Evolutionary conservation across 768 basidiomycete species (phyloP), one percentile per base, ranked within the genome.

Genomic region (Sistotremastrum niveocremeum): DNA sequence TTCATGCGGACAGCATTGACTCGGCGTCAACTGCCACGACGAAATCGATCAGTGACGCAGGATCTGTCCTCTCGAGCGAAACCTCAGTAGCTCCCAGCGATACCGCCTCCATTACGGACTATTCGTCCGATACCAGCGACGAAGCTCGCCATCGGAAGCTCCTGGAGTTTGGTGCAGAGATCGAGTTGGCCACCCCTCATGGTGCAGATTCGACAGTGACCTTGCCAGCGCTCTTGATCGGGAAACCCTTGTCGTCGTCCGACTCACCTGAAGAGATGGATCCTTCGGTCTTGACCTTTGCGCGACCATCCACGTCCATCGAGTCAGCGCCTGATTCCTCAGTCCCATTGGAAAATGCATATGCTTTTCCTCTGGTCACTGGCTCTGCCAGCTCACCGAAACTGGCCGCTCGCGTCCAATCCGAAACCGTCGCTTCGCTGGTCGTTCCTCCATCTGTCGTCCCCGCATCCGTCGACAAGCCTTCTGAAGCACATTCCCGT

Each of bases 231-330:
- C 62, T 11, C 49, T 62, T 40, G 48, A 55, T 12, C 49, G 49
- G 40, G 51, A 40, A 37, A 51, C 55, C 46, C 61, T 58, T 37
- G 56, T 55, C 45, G 48, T 34, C 42, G 60, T 60, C 62, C n/a
- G 67, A 70, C 33, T 73, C 71, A 47, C 69, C 72, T 10, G 70
- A 55, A 10, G 65, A 83, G 56, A 74, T 80, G 71, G 83, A 87
- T 56, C 77, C 77, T 5, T 83, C 81, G 10, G 88, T 91, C 35
- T 64, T 82, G 53, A 68, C 67, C 11, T 80, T 90, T 61, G 82
- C 78, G 28, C 74, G 88, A 41, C 84, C 89, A 10, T 79, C 73
- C 7, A 71, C 74, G 44, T 84, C 81, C 8, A 88, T 87, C 5
- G 84, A 86, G 65, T 77, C 76, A 49, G 65, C 84, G 7, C 72